Percentiles rank a stretch among this genome's conserved stretches.
Conservation (phyloP, 2,329 filamentous ascomycete genomes). For the Venturiaceae sp. region DNA sequence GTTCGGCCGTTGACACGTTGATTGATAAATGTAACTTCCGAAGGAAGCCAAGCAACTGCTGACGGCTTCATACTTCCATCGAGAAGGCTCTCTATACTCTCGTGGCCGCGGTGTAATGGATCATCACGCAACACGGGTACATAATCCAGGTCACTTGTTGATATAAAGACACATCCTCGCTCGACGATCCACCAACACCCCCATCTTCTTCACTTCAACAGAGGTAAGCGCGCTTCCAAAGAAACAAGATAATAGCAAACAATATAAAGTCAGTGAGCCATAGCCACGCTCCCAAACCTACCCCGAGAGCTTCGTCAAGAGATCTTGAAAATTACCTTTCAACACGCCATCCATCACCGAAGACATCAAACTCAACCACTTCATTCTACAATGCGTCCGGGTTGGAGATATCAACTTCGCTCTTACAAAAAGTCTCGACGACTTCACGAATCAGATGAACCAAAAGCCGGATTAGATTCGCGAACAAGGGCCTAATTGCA, state of each 20-base stretch:
- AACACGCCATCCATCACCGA: not conserved
- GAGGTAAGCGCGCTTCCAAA: not conserved
- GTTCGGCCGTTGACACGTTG: too few relatives aligned
- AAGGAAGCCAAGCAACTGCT: too few relatives aligned
- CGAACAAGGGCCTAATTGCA: not conserved
- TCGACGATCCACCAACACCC: too few relatives aligned
- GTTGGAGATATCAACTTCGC: not conserved
- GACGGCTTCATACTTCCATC: too few relatives aligned
- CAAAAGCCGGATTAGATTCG: not conserved
- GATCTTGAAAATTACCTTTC: not conserved
- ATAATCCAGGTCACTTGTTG: too few relatives aligned
- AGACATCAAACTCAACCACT: not conserved
- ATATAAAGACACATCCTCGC: too few relatives aligned
- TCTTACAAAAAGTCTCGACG: not conserved
- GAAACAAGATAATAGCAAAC: not conserved
- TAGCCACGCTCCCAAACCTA: not conserved
- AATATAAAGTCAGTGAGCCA: not conserved
- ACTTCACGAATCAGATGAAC: not conserved
- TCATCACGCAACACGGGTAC: too few relatives aligned
- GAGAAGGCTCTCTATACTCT: too few relatives aligned
- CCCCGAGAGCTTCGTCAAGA: not conserved
- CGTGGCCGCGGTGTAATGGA: too few relatives aligned
- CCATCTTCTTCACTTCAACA: not conserved
- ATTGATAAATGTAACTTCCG: too few relatives aligned
- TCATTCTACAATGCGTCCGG: not conserved